These are phyloP conservation scores for Testicularia cyperi DNA, from an alignment of 1,284 basidiomycete species.

Conservation along the genomic window DNA sequence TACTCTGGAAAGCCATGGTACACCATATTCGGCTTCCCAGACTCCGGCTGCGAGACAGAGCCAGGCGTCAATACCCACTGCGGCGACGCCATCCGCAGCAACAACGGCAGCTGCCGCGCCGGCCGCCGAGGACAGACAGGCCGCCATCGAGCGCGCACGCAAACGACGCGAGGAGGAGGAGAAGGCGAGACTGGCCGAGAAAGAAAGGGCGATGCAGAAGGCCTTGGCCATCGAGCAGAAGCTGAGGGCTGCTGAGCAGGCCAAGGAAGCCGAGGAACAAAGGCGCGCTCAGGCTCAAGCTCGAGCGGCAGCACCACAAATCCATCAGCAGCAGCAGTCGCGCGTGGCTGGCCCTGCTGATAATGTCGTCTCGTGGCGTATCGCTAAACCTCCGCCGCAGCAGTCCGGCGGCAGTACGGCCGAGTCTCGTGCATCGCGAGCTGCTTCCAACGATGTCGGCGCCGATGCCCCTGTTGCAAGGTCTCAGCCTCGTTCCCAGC, in stretches of 20 bases:
- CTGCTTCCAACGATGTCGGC: no score
- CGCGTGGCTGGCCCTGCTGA: constrained; percentile 30
- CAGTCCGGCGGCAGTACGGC: no score
- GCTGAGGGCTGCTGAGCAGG: constrained; percentile 41
- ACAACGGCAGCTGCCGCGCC: not conserved
- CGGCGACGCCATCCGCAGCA: not conserved
- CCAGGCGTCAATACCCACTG: no score
- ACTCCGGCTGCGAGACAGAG: no score
- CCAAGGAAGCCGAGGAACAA: constrained; percentile 29
- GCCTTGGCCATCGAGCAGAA: constrained; percentile 52
- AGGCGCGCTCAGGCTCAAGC: constrained; percentile 15
- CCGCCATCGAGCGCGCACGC: constrained; percentile 54
- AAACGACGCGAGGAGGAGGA: constrained; percentile 56
- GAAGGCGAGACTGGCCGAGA: constrained; percentile 40
- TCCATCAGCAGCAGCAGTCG: constrained; percentile 1
- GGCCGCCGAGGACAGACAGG: constrained; percentile 41
- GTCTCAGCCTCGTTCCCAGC: no score
- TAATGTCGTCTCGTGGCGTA: constrained; percentile 28
- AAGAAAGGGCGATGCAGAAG: constrained; percentile 51
- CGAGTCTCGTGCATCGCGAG: no score
- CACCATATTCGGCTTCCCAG: no score
- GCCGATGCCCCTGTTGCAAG: no score
- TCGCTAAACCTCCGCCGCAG: no score
- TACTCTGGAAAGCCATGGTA: not conserved
- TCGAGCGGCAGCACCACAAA: constrained; percentile 6